Evolutionary conservation across 2,329 filamentous ascomycete species (phyloP).

Genomic region (Macroventuria anomochaeta): DNA sequence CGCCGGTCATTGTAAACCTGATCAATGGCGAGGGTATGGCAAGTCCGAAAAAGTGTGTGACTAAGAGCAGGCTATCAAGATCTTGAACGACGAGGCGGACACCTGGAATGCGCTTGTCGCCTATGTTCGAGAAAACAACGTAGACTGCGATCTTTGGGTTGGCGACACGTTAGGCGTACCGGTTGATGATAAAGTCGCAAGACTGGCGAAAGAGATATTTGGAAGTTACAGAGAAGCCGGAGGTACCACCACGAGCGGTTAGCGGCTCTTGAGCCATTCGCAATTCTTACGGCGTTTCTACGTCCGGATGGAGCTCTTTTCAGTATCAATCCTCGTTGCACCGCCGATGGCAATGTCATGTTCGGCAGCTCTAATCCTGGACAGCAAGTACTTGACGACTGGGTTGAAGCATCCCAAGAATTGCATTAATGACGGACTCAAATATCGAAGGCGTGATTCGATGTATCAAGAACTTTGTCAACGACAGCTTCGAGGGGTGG

Average conservation of each 20-base stretch:
- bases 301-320: constrained; percentile 38
- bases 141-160: constrained; percentile 39
- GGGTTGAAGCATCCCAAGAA: constrained; percentile 39
- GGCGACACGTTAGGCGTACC: constrained; percentile 39
- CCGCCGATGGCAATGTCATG: constrained; percentile 40
- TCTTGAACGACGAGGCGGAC: constrained; percentile 34
- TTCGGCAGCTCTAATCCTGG: constrained; percentile 45
- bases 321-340: constrained; percentile 44
- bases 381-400: constrained; percentile 39
- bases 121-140: constrained; percentile 30
- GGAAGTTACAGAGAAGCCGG: constrained; percentile 28
- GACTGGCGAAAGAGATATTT: constrained; percentile 27
- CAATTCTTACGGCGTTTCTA: constrained; percentile 45
- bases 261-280: constrained; percentile 29
- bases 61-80: constrained; percentile 34
- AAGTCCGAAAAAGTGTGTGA: constrained; percentile 38
- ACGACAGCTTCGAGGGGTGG: constrained; percentile 36
- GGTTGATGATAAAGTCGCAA: constrained; percentile 32
- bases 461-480: constrained; percentile 34
- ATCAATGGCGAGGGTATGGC: constrained; percentile 35
- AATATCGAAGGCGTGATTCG: constrained; percentile 34
- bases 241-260: constrained; percentile 29
- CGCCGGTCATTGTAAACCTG: constrained; percentile 38
- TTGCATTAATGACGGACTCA: constrained; percentile 39
- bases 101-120: constrained; percentile 32